Percentiles rank a stretch among this genome's conserved stretches.
Evolutionary conservation across 2,329 filamentous ascomycete species (phyloP).

Genomic region (Cladosporium austrohemisphaericum): DNA sequence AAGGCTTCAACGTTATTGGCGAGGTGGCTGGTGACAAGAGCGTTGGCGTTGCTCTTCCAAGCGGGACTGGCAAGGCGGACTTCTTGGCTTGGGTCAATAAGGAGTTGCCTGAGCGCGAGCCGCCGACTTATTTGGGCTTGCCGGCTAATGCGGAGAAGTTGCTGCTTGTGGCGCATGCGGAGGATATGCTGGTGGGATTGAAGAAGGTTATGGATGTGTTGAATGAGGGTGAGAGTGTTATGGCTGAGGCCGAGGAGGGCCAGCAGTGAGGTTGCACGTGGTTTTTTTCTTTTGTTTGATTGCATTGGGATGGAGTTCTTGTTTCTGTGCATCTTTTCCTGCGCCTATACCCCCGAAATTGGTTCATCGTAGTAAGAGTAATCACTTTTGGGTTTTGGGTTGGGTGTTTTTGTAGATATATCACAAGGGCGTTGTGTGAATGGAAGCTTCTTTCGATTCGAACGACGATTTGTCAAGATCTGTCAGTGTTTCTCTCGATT

Average conservation of each 20-base stretch:
- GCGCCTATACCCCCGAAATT: constrained; percentile 11
- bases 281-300: not conserved
- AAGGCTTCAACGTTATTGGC: constrained; percentile 83
- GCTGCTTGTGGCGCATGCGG: constrained; percentile 80
- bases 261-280: not conserved
- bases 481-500: not conserved
- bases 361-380: constrained; percentile 3
- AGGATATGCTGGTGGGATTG: constrained; percentile 78
- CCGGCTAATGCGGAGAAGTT: constrained; percentile 96
- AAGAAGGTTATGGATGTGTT: constrained; percentile 80
- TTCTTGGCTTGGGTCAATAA: constrained; percentile 85
- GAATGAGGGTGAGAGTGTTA: constrained; percentile 89
- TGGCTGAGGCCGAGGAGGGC: constrained; percentile 42
- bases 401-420: too few species aligned
- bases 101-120: constrained; percentile 86
- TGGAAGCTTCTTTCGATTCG: too few species aligned
- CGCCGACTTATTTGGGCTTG: constrained; percentile 88
- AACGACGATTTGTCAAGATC: not conserved
- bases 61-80: constrained; percentile 75
- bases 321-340: not conserved
- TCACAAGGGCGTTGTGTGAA: too few species aligned
- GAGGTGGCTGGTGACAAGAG: constrained; percentile 41
- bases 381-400: too few species aligned
- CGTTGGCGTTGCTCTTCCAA: constrained; percentile 66
- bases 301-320: not conserved